Base-by-base conservation (phyloP, 352 stramenopile genomes). In the Phytophthora sansomeana region DNA sequence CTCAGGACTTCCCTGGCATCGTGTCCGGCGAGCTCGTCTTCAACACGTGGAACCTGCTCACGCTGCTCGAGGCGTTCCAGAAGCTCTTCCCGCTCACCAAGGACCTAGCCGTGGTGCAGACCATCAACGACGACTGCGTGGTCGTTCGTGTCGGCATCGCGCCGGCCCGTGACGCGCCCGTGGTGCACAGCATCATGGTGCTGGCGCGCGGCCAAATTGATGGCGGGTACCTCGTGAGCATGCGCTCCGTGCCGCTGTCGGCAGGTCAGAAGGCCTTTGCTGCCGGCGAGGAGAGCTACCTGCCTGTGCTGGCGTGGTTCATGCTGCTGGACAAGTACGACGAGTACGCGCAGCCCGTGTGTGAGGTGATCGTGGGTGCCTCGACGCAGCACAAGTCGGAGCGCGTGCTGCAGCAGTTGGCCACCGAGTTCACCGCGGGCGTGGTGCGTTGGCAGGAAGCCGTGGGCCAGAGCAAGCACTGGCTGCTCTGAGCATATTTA, bases 121-220 rank as follows among this genome's bases (percentile, higher is more conserved):
- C 67, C 11, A 75, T 81, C n/a, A 81, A 81, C 47, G 69, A 81
- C 51, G 74, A 81, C 67, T 81, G 74, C n/a, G 60, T 81, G 4
- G 56, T 78, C 17, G 58, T 81, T 9, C 69, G 74, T 33, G 51
- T 81, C 26, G 74, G 74, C 26, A 68, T 77, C 8, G 58, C 69
- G 16, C 57, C 69, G 36, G 39, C 61, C 17, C 49, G 11, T 16
- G 74, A 78, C 32, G 70, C 62, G n/a, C 58, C 68, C 6, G 66
- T 78, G 39, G 59, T 75, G 47, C 74, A 81, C 54, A 81, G 74
- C 51, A 67, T 81, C 17, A 29, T 77, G 64, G 74, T 81, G 55
- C 59, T 81, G 13, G 74, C 74, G 19, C 69, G 74, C 19, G 74
- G 74, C n/a, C 74, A 81, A 41, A 81, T 81, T 43, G 74, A 81